A percentile compares a stretch with the other conserved stretches of the same genome.
Conservation (phyloP, 1,284 basidiomycete genomes). For the Lentinus polychrous region DNA sequence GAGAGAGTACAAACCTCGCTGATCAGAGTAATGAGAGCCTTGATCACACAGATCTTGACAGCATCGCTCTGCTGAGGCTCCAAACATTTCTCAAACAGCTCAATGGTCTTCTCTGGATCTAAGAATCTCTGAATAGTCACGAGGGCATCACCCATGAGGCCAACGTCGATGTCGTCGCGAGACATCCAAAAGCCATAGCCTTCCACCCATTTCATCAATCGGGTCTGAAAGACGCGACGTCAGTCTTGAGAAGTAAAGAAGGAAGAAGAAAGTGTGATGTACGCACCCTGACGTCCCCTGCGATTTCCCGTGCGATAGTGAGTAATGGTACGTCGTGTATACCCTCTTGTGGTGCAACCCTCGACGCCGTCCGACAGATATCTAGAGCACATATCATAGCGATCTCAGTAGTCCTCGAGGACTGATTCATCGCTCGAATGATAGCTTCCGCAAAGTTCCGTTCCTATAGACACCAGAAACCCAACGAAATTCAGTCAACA, state of each 20-base stretch:
- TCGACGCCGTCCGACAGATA: slow-evolving; percentile 74
- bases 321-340: slow-evolving; percentile 62
- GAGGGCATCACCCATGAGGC: slow-evolving; percentile 71
- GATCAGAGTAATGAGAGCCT: slow-evolving; percentile 52
- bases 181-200: slow-evolving; percentile 64
- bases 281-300: slow-evolving; percentile 71
- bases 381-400: slow-evolving; percentile 77
- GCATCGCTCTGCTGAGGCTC: slow-evolving; percentile 73
- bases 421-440: slow-evolving; percentile 40
- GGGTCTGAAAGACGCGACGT: slow-evolving; percentile 27
- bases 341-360: slow-evolving; percentile 50
- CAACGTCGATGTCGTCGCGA: slow-evolving; percentile 68
- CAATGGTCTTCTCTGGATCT: slow-evolving; percentile 51
- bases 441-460: slow-evolving; percentile 51
- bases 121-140: slow-evolving; percentile 68
- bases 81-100: slow-evolving; percentile 57
- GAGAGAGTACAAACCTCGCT: slow-evolving; percentile 29
- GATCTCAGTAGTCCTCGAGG: slow-evolving; percentile 53
- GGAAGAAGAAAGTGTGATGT: background rate
- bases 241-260: slow-evolving; percentile 7
- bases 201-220: slow-evolving; percentile 37
- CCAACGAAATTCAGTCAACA: too few species aligned
- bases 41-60: slow-evolving; percentile 72
- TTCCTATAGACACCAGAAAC: slow-evolving; percentile 17
- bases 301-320: slow-evolving; percentile 64